phyloP scores from a whole-genome alignment of 1,284 basidiomycete species.

The Malassezia arunalokei region DNA sequence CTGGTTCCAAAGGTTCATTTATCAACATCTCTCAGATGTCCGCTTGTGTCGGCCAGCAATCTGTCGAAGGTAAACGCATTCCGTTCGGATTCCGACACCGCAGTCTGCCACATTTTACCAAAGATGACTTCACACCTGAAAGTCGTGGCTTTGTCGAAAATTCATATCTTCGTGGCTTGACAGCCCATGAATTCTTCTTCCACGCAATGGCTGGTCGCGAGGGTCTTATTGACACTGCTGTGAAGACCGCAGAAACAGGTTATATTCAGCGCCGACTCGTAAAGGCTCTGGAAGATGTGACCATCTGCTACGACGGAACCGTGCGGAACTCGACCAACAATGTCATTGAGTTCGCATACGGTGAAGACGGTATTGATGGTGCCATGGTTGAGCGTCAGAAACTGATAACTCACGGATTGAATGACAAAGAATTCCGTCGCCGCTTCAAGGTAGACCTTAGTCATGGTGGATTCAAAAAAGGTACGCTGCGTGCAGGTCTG shows the following conservation, averaged over 20 bases:
- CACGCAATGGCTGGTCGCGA: conserved; percentile 99
- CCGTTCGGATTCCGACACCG: conserved; percentile 97
- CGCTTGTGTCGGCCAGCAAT: conserved; percentile 96
- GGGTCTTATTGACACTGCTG: conserved; percentile 96
- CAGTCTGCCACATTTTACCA: conserved; percentile 89
- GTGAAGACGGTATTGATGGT: conserved; percentile 97
- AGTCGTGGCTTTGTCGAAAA: conserved; percentile 99
- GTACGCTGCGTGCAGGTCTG: conserved; percentile 82
- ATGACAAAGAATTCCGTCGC: conserved; percentile 71
- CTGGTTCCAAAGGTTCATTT: conserved; percentile 80
- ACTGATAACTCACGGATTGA: conserved; percentile 75
- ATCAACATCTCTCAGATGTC: conserved; percentile 99
- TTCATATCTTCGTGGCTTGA: conserved; percentile 93
- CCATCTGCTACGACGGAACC: conserved; percentile 94
- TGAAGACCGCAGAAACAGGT: conserved; percentile 98
- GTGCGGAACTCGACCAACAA: conserved; percentile 69
- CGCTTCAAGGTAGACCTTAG: conserved; percentile 84
- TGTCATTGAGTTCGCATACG: conserved; percentile 89
- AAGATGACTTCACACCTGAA: conserved; percentile 97
- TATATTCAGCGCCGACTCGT: conserved; percentile 97
- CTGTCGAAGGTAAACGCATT: conserved; percentile 93
- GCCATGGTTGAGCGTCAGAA: conserved; percentile 92
- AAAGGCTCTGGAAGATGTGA: conserved; percentile 93
- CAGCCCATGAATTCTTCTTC: conserved; percentile 99
- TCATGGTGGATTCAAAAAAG: conserved; percentile 49